These are phyloP conservation scores for Chaetoscypha palmicola DNA, from an alignment of 2,329 filamentous ascomycete species.

Conservation along the genomic window DNA sequence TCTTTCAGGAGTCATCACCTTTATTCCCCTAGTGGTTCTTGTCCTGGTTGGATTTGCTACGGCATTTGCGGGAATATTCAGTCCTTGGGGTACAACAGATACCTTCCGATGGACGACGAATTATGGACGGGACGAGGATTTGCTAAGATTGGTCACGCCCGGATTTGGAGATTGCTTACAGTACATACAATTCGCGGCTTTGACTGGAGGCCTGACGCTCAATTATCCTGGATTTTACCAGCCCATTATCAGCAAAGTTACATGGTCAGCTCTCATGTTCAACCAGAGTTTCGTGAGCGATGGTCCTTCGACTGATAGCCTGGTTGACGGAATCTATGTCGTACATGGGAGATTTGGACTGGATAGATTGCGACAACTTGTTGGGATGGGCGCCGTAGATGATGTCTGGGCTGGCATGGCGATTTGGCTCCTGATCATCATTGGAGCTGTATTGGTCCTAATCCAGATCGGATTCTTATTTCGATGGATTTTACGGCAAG, in stretches of 20 bases:
- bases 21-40: conserved; percentile 71
- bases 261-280: conserved; percentile 89
- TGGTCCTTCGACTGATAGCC: conserved; percentile 54
- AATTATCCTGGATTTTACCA: conserved; percentile 93
- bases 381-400: conserved; percentile 66
- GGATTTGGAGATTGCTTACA: conserved; percentile 95
- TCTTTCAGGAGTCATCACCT: conserved; percentile 64
- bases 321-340: conserved; percentile 82
- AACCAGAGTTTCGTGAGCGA: conserved; percentile 80
- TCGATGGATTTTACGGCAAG: conserved; percentile 67
- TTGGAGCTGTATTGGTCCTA: conserved; percentile 58
- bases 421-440: conserved; percentile 77
- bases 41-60: conserved; percentile 77
- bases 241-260: conserved; percentile 76
- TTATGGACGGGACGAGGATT: conserved; percentile 87
- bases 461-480: conserved; percentile 70
- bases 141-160: conserved; percentile 85
- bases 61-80: conserved; percentile 75
- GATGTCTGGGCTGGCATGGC: conserved; percentile 96
- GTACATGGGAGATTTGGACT: conserved; percentile 74
- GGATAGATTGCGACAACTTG: conserved; percentile 68
- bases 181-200: conserved; percentile 86
- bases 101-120: conserved; percentile 97
- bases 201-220: conserved; percentile 81
- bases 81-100: conserved; percentile 88